phyloP scores from a whole-genome alignment of 2,329 filamentous ascomycete species.

The Stachybotrys chartarum region DNA sequence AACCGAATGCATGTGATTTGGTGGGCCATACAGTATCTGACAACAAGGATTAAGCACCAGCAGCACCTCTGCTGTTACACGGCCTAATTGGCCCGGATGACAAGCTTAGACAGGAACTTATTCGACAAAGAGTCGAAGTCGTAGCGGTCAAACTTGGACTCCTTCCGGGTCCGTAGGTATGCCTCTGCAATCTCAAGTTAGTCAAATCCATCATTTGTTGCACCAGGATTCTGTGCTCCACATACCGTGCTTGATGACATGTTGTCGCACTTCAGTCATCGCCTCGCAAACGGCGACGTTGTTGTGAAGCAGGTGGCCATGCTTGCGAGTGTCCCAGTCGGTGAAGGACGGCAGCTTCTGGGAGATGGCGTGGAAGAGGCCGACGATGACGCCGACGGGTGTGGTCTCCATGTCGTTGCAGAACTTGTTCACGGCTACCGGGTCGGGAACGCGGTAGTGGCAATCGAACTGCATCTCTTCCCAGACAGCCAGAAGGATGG shows the following conservation, averaged over 20 bases:
- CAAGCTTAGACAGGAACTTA: slow-evolving; percentile 94
- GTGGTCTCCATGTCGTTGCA: slow-evolving; percentile 95
- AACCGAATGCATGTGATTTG: slow-evolving; percentile 3
- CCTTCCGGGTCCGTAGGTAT: slow-evolving; percentile 74
- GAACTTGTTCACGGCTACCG: slow-evolving; percentile 82
- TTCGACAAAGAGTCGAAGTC: slow-evolving; percentile 95
- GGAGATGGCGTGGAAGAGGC: slow-evolving; percentile 94
- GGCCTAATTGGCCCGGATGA: slow-evolving; percentile 81
- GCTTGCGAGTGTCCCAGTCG: slow-evolving; percentile 90
- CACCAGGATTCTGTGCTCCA: slow-evolving; percentile 6
- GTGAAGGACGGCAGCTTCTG: slow-evolving; percentile 89
- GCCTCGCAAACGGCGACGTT: slow-evolving; percentile 90
- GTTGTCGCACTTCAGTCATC: slow-evolving; percentile 89
- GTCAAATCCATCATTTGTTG: background rate
- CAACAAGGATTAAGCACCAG: slow-evolving; percentile 10
- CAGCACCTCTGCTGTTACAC: background rate
- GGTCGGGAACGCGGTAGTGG: slow-evolving; percentile 87
- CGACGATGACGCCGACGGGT: slow-evolving; percentile 91
- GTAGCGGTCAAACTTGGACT: slow-evolving; percentile 77
- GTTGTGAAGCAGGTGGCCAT: slow-evolving; percentile 84
- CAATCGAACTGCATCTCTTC: slow-evolving; percentile 99
- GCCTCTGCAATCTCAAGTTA: slow-evolving; percentile 51
- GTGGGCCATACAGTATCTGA: slow-evolving; percentile 3
- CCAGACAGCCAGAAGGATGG: slow-evolving; percentile 89
- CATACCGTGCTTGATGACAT: slow-evolving; percentile 92